Percentiles rank a stretch among this genome's conserved stretches.
These are phyloP conservation scores for Corylus americana DNA, from an alignment of 306 rosid species.

Conservation along the genomic window DNA sequence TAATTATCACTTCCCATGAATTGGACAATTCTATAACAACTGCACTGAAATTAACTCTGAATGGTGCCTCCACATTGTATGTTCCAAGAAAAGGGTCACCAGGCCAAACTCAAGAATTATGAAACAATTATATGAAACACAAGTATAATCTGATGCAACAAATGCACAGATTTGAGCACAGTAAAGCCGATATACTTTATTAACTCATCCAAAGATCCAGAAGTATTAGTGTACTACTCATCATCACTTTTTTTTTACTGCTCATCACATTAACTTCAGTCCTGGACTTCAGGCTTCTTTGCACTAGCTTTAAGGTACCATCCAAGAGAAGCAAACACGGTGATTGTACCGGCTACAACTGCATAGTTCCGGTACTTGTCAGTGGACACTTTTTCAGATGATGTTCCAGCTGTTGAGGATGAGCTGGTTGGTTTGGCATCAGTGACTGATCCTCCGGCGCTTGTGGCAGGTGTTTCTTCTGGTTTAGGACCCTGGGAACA, in stretches of 20 bases:
- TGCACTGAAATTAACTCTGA: background rate
- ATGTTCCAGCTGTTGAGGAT: conserved; percentile 44
- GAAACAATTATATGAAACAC: background rate
- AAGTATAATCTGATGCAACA: background rate
- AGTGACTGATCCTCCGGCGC: conserved; percentile 53
- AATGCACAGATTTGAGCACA: background rate
- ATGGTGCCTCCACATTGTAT: background rate
- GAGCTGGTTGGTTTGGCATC: conserved; percentile 64
- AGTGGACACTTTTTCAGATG: conserved; percentile 64
- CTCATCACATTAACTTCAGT: conserved; percentile 44
- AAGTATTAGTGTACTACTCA: background rate
- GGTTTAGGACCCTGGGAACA: conserved; percentile 74
- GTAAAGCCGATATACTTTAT: background rate
- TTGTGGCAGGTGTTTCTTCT: conserved; percentile 50
- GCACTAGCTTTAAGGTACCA: conserved; percentile 82
- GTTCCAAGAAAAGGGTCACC: background rate
- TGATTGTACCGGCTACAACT: conserved; percentile 75
- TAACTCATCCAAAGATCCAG: conserved; percentile 15
- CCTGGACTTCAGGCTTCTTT: conserved; percentile 90
- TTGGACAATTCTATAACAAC: background rate
- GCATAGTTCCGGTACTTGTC: conserved; percentile 89
- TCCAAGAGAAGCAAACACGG: conserved; percentile 60
- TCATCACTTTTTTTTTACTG: conserved; percentile 6
- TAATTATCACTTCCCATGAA: background rate
- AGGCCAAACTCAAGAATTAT: conserved; percentile 6